phyloP scores from a whole-genome alignment of 2,329 filamentous ascomycete genomes.

The Xylaria sp. region DNA sequence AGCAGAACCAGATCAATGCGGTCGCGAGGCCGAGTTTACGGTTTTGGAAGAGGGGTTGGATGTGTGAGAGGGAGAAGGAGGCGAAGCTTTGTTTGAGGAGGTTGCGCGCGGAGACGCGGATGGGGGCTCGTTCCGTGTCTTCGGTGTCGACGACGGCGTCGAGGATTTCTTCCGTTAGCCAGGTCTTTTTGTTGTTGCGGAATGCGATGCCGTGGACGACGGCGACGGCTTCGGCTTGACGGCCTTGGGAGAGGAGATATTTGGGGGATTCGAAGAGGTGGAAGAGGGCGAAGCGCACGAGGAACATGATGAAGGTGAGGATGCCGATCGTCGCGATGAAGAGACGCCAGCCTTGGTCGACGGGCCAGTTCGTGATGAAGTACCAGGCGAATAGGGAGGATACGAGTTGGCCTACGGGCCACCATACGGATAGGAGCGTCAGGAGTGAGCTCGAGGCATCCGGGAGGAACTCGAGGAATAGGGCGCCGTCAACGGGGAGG shows the following conservation, averaged over 20 bases:
- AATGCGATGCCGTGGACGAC: constrained; percentile 74
- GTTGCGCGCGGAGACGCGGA: constrained; percentile 31
- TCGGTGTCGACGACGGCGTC: constrained; percentile 48
- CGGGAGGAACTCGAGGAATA: constrained; percentile 80
- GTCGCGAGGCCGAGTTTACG: constrained; percentile 50
- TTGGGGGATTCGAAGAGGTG: constrained; percentile 82
- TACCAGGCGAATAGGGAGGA: constrained; percentile 70
- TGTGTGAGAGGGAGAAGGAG: constrained; percentile 61
- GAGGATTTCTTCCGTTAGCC: constrained; percentile 67
- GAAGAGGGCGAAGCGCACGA: constrained; percentile 73
- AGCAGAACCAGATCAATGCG: constrained; percentile 67
- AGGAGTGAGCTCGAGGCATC: constrained; percentile 67
- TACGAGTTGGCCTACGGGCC: constrained; percentile 75
- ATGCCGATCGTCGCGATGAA: constrained; percentile 67
- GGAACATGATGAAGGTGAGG: constrained; percentile 70
- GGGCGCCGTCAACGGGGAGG: constrained; percentile 46
- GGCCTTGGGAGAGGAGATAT: constrained; percentile 69
- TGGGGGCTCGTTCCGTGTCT: constrained; percentile 22
- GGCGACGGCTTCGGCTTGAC: constrained; percentile 72
- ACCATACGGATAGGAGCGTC: constrained; percentile 79
- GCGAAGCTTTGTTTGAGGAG: constrained; percentile 55
- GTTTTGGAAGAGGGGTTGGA: constrained; percentile 59
- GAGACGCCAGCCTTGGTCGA: constrained; percentile 70
- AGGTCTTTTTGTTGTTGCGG: constrained; percentile 64
- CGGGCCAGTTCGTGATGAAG: constrained; percentile 64